Evolutionary conservation across 2,329 filamentous ascomycete species (phyloP).

Genomic region (Fusarium newnesense): DNA sequence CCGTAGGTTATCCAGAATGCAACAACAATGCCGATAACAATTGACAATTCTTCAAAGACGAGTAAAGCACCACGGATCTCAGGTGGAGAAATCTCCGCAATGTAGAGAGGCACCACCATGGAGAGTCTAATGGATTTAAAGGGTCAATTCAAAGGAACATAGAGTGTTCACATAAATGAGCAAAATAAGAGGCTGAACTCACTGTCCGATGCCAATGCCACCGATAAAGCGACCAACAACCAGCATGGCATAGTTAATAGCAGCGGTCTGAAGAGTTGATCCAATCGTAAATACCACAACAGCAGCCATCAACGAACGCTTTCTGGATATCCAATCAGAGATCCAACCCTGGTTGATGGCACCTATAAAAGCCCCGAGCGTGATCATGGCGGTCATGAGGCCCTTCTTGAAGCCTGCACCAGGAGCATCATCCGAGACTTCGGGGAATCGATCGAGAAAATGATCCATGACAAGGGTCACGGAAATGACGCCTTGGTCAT

Average conservation of each 20-base stretch:
- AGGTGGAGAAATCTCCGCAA: constrained; percentile 59
- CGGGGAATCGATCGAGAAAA: constrained; percentile 47
- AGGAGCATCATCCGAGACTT: constrained; percentile 47
- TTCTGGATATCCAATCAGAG: constrained; percentile 48
- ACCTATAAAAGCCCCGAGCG: constrained; percentile 59
- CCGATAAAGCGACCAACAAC: constrained; percentile 55
- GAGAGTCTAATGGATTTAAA: constrained; percentile 42
- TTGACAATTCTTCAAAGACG: constrained; percentile 53
- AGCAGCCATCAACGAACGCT: constrained; percentile 48
- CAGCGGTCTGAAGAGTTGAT: constrained; percentile 55
- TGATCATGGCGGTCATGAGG: constrained; percentile 62
- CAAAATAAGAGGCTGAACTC: not conserved
- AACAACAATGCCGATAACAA: constrained; percentile 46
- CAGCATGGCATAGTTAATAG: constrained; percentile 54
- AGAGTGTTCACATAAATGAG: not conserved
- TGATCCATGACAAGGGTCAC: constrained; percentile 51
- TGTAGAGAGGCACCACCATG: constrained; percentile 55
- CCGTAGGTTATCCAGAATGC: constrained; percentile 48
- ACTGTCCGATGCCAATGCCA: constrained; percentile 54
- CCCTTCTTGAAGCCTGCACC: constrained; percentile 53
- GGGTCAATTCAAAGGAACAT: too few relatives aligned
- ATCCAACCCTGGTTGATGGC: constrained; percentile 55
- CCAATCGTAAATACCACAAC: constrained; percentile 53
- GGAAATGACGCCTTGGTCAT: constrained; percentile 54
- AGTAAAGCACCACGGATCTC: constrained; percentile 59